Conservation (phyloP, 2,329 filamentous ascomycete genomes). For the Zelopaecilomyces penicillatus region DNA sequence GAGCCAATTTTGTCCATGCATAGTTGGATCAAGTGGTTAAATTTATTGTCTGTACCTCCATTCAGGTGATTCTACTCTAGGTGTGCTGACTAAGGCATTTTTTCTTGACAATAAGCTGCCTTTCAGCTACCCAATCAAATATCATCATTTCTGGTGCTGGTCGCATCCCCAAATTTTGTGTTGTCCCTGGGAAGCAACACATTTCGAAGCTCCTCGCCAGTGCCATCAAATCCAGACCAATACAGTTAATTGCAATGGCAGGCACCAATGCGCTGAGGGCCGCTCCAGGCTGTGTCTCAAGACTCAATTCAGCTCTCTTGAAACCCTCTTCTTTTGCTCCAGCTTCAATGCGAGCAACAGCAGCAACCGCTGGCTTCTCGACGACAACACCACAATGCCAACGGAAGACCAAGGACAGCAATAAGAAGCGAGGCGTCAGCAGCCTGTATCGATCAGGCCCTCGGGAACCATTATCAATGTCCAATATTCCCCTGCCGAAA, state of each 20-base stretch:
- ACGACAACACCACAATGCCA: conserved; percentile 44
- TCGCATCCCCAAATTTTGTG: not conserved
- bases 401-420: conserved; percentile 60
- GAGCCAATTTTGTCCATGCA: no score
- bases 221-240: conserved; percentile 5
- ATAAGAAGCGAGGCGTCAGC: conserved; percentile 72
- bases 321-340: conserved; percentile 4
- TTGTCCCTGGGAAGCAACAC: not conserved
- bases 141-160: not conserved
- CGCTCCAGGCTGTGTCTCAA: conserved; percentile 16
- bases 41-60: no score
- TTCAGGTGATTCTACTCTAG: no score
- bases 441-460: conserved; percentile 70
- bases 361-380: conserved; percentile 36
- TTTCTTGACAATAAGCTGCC: no score
- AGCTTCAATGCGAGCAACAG: conserved; percentile 7
- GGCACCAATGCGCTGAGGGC: conserved; percentile 20
- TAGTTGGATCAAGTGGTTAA: no score
- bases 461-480: conserved; percentile 65
- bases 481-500: conserved; percentile 61
- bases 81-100: no score
- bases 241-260: conserved; percentile 18
- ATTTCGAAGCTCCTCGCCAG: not conserved
- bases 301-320: conserved; percentile 3
- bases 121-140: not conserved